Evolutionary conservation across 108 stramenopile genomes (phyloP), one percentile per base, ranked within the genome.

Genomic region (Pseudonitzschia pungens): DNA sequence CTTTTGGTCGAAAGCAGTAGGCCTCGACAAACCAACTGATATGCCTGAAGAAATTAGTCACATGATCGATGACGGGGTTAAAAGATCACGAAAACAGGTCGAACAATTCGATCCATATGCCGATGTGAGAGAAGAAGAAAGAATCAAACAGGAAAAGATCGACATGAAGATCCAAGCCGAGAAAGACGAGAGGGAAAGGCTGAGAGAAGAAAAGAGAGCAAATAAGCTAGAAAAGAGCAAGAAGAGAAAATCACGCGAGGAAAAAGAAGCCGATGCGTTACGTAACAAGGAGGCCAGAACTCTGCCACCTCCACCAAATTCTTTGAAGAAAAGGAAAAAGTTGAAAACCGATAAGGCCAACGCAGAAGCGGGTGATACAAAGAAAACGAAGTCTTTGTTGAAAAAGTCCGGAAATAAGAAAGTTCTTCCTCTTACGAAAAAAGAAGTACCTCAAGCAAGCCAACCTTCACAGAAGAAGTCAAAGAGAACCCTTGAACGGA

Each of bases 1-100:
- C 48, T 98, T 98, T 68, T 98, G 98, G 98, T 65, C 83, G 29
- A 89, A 87, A 59, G 87, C 91, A 24, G 88, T 92, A 33, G 94
- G 91, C 12, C 62, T 92, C 12, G 84, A 89, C 41, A 84, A 80
- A 16, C 91, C 89, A n/a, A 75, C 67, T 18, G 84, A 88, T 27
- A 83, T 75, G 21, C 86, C 90, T 0, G 90, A 91, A 76, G 93
- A 91, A 26, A 69, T 91, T 56, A 85, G 83, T 33, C 82, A 87
- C 22, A 91, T 90, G 73, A 80, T 91, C 65, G 88, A 84, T 41
- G 91, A 87, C 52, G 91, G 91, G 24, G 89, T 89, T 24, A 92
- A 92, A 57, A 67, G 91, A 68, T 77, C 71, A 42, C 69, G 91
- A 53, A 92, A 91, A 69, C 93, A 94, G 70, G 93, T 92, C 32